phyloP scores from a whole-genome alignment of 140 eudicot genomes.

The Bidens hawaiensis region DNA sequence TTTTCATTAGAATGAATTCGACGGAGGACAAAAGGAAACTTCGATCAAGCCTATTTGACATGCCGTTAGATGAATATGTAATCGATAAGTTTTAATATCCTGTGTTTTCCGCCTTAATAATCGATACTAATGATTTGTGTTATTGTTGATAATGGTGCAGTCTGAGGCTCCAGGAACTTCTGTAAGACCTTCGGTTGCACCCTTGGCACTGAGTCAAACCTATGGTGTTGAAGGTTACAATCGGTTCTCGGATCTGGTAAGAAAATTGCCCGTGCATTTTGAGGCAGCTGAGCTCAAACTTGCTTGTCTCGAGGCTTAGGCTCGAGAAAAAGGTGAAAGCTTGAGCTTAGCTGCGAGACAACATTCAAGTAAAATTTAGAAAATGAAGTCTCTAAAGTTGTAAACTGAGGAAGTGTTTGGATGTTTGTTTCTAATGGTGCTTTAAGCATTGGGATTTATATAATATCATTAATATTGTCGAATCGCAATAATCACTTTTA shows the following conservation, averaged over 20 bases:
- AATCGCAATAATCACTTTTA: neutral
- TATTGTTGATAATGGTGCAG: slow-evolving; percentile 20
- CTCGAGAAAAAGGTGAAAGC: neutral
- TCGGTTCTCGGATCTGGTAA: no score
- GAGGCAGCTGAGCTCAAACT: no score
- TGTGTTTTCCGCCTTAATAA: neutral
- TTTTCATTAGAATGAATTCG: slow-evolving; percentile 32
- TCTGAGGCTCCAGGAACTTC: slow-evolving; percentile 4
- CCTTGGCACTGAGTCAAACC: slow-evolving; percentile 22
- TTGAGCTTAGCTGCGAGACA: neutral
- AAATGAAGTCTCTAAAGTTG: neutral
- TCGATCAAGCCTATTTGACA: slow-evolving; percentile 51
- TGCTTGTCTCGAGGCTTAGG: neutral
- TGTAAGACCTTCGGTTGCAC: slow-evolving; percentile 40
- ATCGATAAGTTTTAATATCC: neutral
- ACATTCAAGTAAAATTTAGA: neutral
- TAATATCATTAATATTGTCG: neutral
- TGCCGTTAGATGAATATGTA: slow-evolving; percentile 35
- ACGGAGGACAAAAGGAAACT: slow-evolving; percentile 38
- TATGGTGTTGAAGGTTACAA: no score
- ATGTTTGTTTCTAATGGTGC: neutral
- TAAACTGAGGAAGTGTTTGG: neutral
- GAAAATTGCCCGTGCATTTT: no score
- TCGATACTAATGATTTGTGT: neutral
- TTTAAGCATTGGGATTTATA: neutral